Evolutionary conservation across 2,329 filamentous ascomycete species (phyloP), one percentile per base, ranked within the genome.

Genomic region (Cladophialophora bantiana): DNA sequence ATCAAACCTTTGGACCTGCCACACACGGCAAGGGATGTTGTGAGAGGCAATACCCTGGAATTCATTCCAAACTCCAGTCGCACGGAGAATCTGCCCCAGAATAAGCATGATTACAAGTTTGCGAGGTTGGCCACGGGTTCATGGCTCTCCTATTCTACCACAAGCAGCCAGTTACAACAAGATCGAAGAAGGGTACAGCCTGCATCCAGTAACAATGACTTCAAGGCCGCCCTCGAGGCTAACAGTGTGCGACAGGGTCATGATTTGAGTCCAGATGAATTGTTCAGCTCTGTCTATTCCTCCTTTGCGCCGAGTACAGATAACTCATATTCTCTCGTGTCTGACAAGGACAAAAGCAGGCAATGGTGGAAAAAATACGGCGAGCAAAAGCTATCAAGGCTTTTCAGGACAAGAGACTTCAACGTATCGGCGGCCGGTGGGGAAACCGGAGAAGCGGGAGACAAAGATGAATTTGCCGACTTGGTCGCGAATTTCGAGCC

Each of bases 281-380:
- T 79, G 36, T 77, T 82, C 57, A 78, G 78, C 55, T 77, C 80
- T 36, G 78, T 79, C 20, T 84, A 82, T 68, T 83, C 82, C 3
- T 83, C 81, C 10, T 84, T 84, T 75, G 82, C 81, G 3, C 82
- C 82, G 7, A 77, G 77, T 31, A 79, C 77, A 64, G 82, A 84
- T 68, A 83, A 81, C 67, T 78, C 79, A 7, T 77, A 75, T 1
- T 76, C 81, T 13, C 72, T 83, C 52, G 68, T 83, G n/a, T 76
- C 80, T 42, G 73, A 74, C n/a, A 75, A 80, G 67, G 74, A 77
- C 4, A 81, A 81, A 59, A 75, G 79, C 57, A 71, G 79, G 61
- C 71, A 79, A n/a, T 84, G 81, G 81, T 84, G 81, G 81, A 76
- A 75, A 34, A 78, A 79, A 68, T 73, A 76, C 59, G 82, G 82